Percentiles rank a stretch among this genome's conserved stretches.
These are phyloP conservation scores for Diplodia corticola DNA, from an alignment of 2,329 filamentous ascomycete species.

Conservation along the genomic window DNA sequence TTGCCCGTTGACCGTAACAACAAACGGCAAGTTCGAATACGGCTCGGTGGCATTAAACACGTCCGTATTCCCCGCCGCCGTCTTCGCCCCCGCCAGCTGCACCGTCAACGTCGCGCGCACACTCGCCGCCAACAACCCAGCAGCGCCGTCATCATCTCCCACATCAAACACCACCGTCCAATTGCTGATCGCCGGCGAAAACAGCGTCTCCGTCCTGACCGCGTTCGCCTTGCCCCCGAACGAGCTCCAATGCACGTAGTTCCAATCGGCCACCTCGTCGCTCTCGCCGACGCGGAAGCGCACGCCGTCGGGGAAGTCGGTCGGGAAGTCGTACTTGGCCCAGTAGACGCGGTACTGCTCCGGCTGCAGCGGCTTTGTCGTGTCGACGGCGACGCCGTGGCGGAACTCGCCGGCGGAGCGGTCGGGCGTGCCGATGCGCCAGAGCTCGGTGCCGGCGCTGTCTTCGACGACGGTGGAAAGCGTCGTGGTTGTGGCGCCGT, in stretches of 20 bases:
- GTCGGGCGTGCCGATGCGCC: conserved; percentile 63
- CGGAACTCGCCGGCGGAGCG: conserved; percentile 62
- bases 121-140: conserved; percentile 25
- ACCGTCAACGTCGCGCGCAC: conserved; percentile 60
- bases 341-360: conserved; percentile 64
- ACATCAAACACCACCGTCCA: conserved; percentile 60
- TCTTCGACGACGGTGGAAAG: conserved; percentile 55
- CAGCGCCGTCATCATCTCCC: conserved; percentile 30
- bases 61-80: conserved; percentile 63
- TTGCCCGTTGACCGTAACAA: conserved; percentile 50
- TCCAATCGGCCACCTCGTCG: conserved; percentile 53
- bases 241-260: conserved; percentile 67
- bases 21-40: conserved; percentile 56
- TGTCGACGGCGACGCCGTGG: conserved; percentile 56
- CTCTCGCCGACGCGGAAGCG: conserved; percentile 58
- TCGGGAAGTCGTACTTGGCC: conserved; percentile 59
- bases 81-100: conserved; percentile 64
- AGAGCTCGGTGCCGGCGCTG: conserved; percentile 59
- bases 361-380: conserved; percentile 52
- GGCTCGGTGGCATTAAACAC: conserved; percentile 56
- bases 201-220: conserved; percentile 43
- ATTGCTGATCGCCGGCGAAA: conserved; percentile 56
- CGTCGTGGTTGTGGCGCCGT: conserved; percentile 42
- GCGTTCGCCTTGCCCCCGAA: conserved; percentile 59
- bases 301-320: conserved; percentile 61